Base-by-base conservation (phyloP, 1,284 basidiomycete species). In the Takashimella koratensis region DNA sequence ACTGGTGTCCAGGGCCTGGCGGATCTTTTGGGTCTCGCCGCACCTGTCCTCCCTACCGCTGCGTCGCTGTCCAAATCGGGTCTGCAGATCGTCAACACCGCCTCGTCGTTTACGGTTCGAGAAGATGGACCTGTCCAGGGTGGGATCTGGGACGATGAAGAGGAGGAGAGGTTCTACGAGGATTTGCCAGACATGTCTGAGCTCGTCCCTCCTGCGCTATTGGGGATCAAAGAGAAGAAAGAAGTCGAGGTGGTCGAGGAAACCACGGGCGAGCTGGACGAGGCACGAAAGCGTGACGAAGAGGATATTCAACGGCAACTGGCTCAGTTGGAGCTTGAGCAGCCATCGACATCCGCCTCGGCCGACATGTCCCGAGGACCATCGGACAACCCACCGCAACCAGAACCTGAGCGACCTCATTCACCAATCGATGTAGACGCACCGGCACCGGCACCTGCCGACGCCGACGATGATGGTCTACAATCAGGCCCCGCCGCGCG, bases 81-180 rank as follows among this genome's bases (percentile, higher is more conserved):
- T 3, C 63, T 79, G 5, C 78, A 78, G 53, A 76, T 80, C 53
- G 78, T 79, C 47, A 73, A 79, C 45, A 68, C 75, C 13, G 62
- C 73, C 3, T 78, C 78, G 0, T 71, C 77, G 0, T 76, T 79
- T 53, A 67, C 66, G 2, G 82, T 86, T 16, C 80, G 82, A 2
- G 80, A 83, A 2, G 83, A 88, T 46, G 79, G 81, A 4, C 52
- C 63, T 13, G 71, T 79, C 13, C 76, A 80, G 5, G 86, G 87
- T 2, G 88, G 90, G 3, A 95, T 97, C 67, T 99, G 96, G 96
- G 91, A 94, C 70, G 96, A 98, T 66, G 96, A 98, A 59, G 96
- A 98, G 75, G 93, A 98, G 70, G 82, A 88, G 41, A 81, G 86
- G 47, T 98, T 97, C 76, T 98, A 89, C 69, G 94, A 98, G 71